phyloP scores from a whole-genome alignment of 2,329 filamentous ascomycete species.

The Pseudocercospora fijiensis region DNA sequence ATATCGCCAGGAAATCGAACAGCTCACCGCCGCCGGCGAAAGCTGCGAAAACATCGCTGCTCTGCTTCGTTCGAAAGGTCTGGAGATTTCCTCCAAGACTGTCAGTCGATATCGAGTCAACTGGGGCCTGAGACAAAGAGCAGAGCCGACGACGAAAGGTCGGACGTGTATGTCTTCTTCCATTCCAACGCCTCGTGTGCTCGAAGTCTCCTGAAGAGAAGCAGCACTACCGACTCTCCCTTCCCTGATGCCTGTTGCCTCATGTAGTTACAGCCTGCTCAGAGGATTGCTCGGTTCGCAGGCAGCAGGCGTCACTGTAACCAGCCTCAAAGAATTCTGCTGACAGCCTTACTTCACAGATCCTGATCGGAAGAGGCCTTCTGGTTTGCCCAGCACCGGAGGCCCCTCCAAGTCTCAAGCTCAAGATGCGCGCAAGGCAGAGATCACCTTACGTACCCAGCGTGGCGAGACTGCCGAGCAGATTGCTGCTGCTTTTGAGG shows the following conservation, averaged over 20 bases:
- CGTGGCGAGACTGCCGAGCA: slow-evolving; percentile 30
- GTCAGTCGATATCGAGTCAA: slow-evolving; percentile 28
- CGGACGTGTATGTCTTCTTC: slow-evolving; percentile 12
- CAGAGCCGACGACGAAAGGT: slow-evolving; percentile 21
- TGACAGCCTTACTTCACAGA: background rate
- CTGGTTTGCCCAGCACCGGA: background rate
- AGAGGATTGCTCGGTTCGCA: background rate
- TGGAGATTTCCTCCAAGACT: slow-evolving; percentile 27
- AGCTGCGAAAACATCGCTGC: slow-evolving; percentile 30
- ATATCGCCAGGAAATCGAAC: slow-evolving; percentile 26
- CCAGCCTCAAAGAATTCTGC: background rate
- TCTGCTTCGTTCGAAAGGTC: slow-evolving; percentile 23
- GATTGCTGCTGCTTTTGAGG: slow-evolving; percentile 27
- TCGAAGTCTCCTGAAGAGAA: background rate
- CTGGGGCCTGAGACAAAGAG: slow-evolving; percentile 30
- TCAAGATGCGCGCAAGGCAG: slow-evolving; percentile 24
- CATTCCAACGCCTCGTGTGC: background rate
- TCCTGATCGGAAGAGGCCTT: slow-evolving; percentile 1
- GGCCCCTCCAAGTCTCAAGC: slow-evolving; percentile 14
- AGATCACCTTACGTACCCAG: slow-evolving; percentile 26
- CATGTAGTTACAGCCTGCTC: too few relatives aligned
- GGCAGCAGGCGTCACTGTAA: background rate
- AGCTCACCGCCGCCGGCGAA: slow-evolving; percentile 26
- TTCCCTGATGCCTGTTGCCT: too few relatives aligned
- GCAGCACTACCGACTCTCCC: background rate